phyloP scores from a whole-genome alignment of 177 flowering plant species.

The Telopea speciosissima region DNA sequence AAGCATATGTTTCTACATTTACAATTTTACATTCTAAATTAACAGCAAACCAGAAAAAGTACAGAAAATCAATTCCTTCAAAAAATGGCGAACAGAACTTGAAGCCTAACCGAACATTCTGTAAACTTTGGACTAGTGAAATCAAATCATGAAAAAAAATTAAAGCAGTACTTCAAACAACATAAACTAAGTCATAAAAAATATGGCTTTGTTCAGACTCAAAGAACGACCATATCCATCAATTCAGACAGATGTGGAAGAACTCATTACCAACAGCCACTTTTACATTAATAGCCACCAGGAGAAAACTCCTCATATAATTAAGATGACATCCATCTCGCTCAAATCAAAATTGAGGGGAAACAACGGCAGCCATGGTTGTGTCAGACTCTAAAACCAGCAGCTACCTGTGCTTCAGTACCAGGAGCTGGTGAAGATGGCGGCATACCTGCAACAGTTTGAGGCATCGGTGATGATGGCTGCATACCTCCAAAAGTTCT shows the following conservation, averaged over 20 bases:
- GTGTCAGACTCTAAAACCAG: not conserved
- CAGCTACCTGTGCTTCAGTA: conserved; percentile 8
- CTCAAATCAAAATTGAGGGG: not conserved
- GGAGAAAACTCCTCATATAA: too few relatives aligned
- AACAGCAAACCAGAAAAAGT: not conserved
- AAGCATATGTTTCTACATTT: not conserved
- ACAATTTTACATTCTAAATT: not conserved
- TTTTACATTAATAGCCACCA: too few relatives aligned
- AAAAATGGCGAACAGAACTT: not conserved
- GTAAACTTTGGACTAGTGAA: not conserved
- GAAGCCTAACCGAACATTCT: not conserved
- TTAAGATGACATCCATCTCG: not conserved
- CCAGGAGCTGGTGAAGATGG: conserved; percentile 6
- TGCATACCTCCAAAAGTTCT: too few relatives aligned
- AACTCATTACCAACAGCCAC: not conserved
- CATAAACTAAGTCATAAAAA: not conserved
- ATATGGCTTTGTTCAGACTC: not conserved
- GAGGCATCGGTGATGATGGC: too few relatives aligned
- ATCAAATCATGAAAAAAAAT: not conserved
- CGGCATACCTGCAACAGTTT: conserved; percentile 5
- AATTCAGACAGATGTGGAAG: not conserved
- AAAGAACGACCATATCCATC: not conserved
- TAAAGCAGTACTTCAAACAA: not conserved
- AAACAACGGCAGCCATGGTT: not conserved
- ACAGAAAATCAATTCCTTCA: not conserved